phyloP scores from a whole-genome alignment of 2,329 filamentous ascomycete genomes.

The Trichoderma brevicompactum region DNA sequence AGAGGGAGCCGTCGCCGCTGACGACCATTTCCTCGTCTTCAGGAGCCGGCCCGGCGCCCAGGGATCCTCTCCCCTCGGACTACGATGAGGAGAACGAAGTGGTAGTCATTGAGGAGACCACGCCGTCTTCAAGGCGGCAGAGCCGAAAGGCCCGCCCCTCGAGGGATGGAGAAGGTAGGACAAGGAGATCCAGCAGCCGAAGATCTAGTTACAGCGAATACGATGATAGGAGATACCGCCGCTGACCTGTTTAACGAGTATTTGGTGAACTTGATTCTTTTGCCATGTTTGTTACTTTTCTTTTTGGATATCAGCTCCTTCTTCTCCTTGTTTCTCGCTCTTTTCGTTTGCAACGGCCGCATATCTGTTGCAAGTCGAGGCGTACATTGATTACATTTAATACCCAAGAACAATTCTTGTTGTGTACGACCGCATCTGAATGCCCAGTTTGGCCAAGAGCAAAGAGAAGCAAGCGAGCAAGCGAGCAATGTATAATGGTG shows the following conservation, averaged over 20 bases:
- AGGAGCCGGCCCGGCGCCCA: slow-evolving; percentile 2
- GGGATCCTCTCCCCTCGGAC: slow-evolving; percentile 34
- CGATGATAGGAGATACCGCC: slow-evolving; percentile 25
- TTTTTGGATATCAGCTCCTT: not conserved
- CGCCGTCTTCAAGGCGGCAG: slow-evolving; percentile 34
- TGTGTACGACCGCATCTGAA: not conserved
- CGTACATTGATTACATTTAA: not conserved
- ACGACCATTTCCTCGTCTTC: slow-evolving; percentile 30
- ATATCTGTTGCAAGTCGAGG: not conserved
- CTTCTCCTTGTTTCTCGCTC: no score
- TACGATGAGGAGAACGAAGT: slow-evolving; percentile 46
- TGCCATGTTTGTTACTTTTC: not conserved
- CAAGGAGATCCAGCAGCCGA: slow-evolving; percentile 36
- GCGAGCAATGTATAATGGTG: slow-evolving; percentile 7
- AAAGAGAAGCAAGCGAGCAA: not conserved
- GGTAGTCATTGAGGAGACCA: slow-evolving; percentile 44
- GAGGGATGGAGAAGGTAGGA: slow-evolving; percentile 18
- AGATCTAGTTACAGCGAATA: slow-evolving; percentile 29
- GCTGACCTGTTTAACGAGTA: not conserved
- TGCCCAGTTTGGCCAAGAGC: not conserved
- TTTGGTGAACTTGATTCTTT: not conserved
- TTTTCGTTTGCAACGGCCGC: not conserved
- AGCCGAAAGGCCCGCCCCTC: slow-evolving; percentile 29
- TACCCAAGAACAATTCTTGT: not conserved
- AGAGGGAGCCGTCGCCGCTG: slow-evolving; percentile 35